Percentiles rank a stretch among this genome's conserved stretches.
phyloP scores from a whole-genome alignment of 805 yeast species.

The Candida khao-thaluensis region DNA sequence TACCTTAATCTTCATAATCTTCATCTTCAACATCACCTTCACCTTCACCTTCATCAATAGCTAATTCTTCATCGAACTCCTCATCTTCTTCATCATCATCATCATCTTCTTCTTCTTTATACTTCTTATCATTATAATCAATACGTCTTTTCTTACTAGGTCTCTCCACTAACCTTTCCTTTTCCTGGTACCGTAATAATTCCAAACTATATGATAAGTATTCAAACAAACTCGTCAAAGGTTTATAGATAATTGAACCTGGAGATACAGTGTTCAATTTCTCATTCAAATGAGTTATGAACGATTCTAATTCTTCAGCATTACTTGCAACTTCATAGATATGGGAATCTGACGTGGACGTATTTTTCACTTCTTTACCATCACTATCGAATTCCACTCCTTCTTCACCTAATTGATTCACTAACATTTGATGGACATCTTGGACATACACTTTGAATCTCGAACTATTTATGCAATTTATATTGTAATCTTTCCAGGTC shows the following conservation, averaged over 20 bases:
- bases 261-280: conserved; percentile 21
- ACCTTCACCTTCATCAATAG: conserved; percentile 15
- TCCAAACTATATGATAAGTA: conserved; percentile 30
- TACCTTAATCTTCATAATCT: conserved; percentile 10
- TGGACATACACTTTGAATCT: conserved; percentile 42
- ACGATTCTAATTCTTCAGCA: conserved; percentile 25
- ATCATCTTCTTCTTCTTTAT: neutral
- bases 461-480: conserved; percentile 16
- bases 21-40: conserved; percentile 21
- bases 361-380: conserved; percentile 24
- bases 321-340: conserved; percentile 41
- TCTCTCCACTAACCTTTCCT: conserved; percentile 12
- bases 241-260: conserved; percentile 25
- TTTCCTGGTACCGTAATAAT: conserved; percentile 27
- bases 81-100: neutral
- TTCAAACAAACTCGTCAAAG: conserved; percentile 27
- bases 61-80: neutral
- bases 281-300: conserved; percentile 23
- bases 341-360: conserved; percentile 10
- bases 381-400: conserved; percentile 36
- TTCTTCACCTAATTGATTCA: conserved; percentile 23
- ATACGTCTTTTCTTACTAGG: conserved; percentile 19
- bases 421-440: conserved; percentile 35
- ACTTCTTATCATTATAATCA: conserved; percentile 20
- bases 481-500: conserved; percentile 14